Evolutionary conservation across 176 grass and related monocot genomes (phyloP).

Genomic region (Poa annua): DNA sequence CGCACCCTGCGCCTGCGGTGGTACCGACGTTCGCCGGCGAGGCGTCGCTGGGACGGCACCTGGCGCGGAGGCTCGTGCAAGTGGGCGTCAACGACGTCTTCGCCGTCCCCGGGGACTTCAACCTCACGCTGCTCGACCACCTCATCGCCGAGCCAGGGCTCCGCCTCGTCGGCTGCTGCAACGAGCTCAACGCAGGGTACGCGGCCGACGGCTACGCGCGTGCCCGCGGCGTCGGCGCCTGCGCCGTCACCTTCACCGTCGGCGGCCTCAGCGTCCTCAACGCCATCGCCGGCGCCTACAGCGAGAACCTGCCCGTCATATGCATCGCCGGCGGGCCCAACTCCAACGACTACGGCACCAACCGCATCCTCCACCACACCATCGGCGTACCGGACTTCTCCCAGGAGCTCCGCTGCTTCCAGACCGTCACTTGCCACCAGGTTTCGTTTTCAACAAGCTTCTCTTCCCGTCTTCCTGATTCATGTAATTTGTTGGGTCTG

Average conservation of each 20-base stretch:
- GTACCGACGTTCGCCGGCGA: constrained; percentile 50
- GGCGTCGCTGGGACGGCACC: constrained; percentile 72
- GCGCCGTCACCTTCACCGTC: constrained; percentile 85
- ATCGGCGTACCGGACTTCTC: constrained; percentile 85
- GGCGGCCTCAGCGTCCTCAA: constrained; percentile 81
- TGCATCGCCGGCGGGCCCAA: constrained; percentile 88
- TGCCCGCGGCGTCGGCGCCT: constrained; percentile 66
- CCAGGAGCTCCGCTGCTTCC: constrained; percentile 85
- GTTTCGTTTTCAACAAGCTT: background rate
- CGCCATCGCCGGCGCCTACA: constrained; percentile 81
- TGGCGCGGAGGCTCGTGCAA: constrained; percentile 77
- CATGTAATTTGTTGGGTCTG: background rate
- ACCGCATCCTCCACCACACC: constrained; percentile 89
- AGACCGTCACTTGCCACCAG: constrained; percentile 79
- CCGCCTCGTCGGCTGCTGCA: constrained; percentile 84
- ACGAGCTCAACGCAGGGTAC: constrained; percentile 90
- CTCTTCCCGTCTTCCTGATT: too few species aligned
- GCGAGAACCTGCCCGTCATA: constrained; percentile 83
- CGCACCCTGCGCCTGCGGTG: background rate
- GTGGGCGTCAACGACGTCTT: constrained; percentile 82
- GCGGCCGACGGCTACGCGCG: constrained; percentile 88
- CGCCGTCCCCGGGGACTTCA: constrained; percentile 92
- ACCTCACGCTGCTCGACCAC: constrained; percentile 92
- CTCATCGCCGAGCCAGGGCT: constrained; percentile 87
- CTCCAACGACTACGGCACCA: constrained; percentile 88